Conservation (phyloP, 1,284 basidiomycete species). For the Apiotrichum montevideense region DNA sequence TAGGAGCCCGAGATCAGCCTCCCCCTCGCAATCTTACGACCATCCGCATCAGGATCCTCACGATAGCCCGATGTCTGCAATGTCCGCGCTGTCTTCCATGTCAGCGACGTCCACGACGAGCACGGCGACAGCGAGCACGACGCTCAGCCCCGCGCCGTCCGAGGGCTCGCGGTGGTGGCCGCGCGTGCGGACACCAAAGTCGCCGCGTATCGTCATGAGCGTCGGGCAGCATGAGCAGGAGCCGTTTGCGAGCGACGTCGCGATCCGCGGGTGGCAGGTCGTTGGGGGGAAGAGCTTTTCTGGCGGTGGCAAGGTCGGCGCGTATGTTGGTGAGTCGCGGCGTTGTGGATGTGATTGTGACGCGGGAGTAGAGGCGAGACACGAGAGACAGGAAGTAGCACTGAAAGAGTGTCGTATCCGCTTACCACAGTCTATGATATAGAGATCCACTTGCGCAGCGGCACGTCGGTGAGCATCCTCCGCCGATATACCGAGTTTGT, state of each 20-base stretch:
- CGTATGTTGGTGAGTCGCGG: slow-evolving; percentile 39
- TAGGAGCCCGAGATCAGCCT: too few relatives aligned
- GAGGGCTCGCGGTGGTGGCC: slow-evolving; percentile 2
- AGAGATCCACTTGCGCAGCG: slow-evolving; percentile 29
- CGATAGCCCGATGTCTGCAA: too few relatives aligned
- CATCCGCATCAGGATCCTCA: too few relatives aligned
- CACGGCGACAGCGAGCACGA: background rate
- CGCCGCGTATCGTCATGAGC: background rate
- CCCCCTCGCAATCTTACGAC: too few relatives aligned
- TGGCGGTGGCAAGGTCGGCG: slow-evolving; percentile 32
- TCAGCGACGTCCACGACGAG: background rate
- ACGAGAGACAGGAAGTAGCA: slow-evolving; percentile 20
- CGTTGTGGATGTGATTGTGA: too few relatives aligned
- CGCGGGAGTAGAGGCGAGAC: slow-evolving; percentile 3
- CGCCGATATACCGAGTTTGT: slow-evolving; percentile 42
- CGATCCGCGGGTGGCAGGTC: slow-evolving; percentile 36
- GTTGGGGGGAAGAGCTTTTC: slow-evolving; percentile 35
- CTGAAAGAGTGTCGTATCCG: slow-evolving; percentile 2
- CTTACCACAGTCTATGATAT: slow-evolving; percentile 39
- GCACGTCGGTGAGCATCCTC: slow-evolving; percentile 29
- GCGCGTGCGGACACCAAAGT: background rate
- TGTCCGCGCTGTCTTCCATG: too few relatives aligned
- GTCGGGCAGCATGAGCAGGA: background rate
- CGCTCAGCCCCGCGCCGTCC: background rate
- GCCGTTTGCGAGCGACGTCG: slow-evolving; percentile 33